phyloP scores from a whole-genome alignment of 2,329 filamentous ascomycete species.

The Dactylellina sp. region DNA sequence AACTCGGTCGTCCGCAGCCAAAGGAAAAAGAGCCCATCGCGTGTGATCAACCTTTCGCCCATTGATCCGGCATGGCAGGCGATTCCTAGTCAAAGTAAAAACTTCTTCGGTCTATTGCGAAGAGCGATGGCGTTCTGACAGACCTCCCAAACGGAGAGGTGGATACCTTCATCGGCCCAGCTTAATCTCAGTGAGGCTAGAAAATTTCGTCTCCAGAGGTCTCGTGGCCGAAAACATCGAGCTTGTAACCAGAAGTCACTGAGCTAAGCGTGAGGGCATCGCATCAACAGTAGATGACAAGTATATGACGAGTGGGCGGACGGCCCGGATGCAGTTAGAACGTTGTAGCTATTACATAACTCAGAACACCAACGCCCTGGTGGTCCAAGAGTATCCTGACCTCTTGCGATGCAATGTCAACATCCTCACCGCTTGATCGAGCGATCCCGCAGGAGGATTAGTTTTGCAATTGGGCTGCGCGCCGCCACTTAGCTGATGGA shows the following conservation, averaged over 20 bases:
- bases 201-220: too few relatives aligned
- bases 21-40: constrained; percentile 1
- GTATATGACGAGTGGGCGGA: not conserved
- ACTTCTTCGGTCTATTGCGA: constrained; percentile 16
- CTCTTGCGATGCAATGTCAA: too few relatives aligned
- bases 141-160: not conserved
- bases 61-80: constrained; percentile 8
- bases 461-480: too few relatives aligned
- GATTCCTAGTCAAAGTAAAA: not conserved
- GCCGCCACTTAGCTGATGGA: constrained; percentile 19
- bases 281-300: not conserved
- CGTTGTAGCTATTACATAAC: constrained; percentile 36
- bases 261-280: not conserved
- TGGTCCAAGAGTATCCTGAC: constrained; percentile 9
- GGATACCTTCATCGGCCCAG: not conserved
- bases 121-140: not conserved
- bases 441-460: not conserved
- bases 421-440: not conserved
- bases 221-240: constrained; percentile 1
- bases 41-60: constrained; percentile 12
- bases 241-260: not conserved
- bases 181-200: constrained; percentile 2
- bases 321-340: constrained; percentile 43
- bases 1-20: not conserved
- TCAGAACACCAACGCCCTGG: constrained; percentile 24